A percentile compares a stretch with the other conserved stretches of the same genome.
phyloP scores from a whole-genome alignment of 129 eudicot genomes.

The Oenanthe sinensis region DNA sequence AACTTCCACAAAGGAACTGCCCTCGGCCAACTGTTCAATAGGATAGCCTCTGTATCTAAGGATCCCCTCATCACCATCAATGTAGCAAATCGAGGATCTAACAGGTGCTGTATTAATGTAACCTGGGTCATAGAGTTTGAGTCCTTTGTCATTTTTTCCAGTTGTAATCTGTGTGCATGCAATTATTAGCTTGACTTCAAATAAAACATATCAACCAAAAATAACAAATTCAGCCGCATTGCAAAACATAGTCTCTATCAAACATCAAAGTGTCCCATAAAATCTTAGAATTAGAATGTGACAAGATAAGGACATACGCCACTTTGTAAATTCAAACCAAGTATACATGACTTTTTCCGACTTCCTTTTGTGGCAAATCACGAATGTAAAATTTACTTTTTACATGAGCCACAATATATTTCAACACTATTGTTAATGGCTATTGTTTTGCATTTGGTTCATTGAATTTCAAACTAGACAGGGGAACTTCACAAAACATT shows the following conservation, averaged over 20 bases:
- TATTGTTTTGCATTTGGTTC: too few relatives aligned
- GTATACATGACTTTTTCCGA: too few relatives aligned
- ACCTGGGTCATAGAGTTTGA: conserved; percentile 81
- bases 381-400: too few relatives aligned
- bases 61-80: conserved; percentile 97
- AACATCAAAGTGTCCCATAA: neutral
- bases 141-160: conserved; percentile 81
- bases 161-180: conserved; percentile 58
- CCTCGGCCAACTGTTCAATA: conserved; percentile 89
- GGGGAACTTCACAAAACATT: too few relatives aligned
- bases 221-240: neutral
- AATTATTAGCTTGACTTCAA: neutral
- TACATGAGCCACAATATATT: too few relatives aligned
- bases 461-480: too few relatives aligned
- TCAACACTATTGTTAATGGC: too few relatives aligned
- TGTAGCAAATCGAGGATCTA: conserved; percentile 77
- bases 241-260: neutral
- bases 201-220: neutral
- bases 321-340: too few relatives aligned
- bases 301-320: neutral
- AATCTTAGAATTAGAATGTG: neutral
- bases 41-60: conserved; percentile 96
- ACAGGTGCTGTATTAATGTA: conserved; percentile 98
- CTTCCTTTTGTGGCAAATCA: too few relatives aligned
- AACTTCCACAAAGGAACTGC: conserved; percentile 82